Evolutionary conservation across 805 yeast species (phyloP), one percentile per base, ranked within the genome.

Genomic region (Yarrowia porcina): DNA sequence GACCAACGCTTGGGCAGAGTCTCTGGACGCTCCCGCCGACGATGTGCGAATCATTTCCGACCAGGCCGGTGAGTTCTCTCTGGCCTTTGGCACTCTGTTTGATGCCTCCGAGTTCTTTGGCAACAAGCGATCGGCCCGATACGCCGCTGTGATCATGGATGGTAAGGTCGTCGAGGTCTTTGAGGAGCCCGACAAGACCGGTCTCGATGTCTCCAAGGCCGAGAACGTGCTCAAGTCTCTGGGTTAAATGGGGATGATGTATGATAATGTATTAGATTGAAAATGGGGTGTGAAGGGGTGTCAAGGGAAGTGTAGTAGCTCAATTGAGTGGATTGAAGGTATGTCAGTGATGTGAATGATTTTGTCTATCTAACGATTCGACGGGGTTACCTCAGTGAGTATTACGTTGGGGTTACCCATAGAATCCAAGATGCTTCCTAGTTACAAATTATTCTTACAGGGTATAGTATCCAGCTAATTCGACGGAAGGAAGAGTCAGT

Each of bases 91-190:
- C 66, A 77, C 86, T 63, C 76, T 80, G 33, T 89, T 90, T 67
- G 96, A 90, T 71, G 96, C 96, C 47, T 69, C 87, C 64, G 80
- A 81, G 66, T 75, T 88, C 71, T 89, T 91, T 70, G 97, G 97
- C 54, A 86, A 86, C 71, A 75, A 77, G 64, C 83, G 97, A 76
- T 80, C 87, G 44, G 83, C 83, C 75, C 83, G 97, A 75, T 88
- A 82, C 69, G 96, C 93, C 20, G 77, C 89, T 45, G 75, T 89
- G 60, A 85, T 90, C 15, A 87, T 88, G 66, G 83, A 90, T 68
- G 96, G 96, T 64, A 80, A 79, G 69, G 91, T 91, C 63, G 75
- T 77, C 52, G 77, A 85, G 65, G 77, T 83, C 33, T 87, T 87
- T 70, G 83, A 84, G 56, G 97, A 91, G 77, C 93, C 96, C 25